Evolutionary conservation across 2,329 filamentous ascomycete genomes (phyloP), one percentile per base, ranked within the genome.

Genomic region (Cladosporium colombiae): DNA sequence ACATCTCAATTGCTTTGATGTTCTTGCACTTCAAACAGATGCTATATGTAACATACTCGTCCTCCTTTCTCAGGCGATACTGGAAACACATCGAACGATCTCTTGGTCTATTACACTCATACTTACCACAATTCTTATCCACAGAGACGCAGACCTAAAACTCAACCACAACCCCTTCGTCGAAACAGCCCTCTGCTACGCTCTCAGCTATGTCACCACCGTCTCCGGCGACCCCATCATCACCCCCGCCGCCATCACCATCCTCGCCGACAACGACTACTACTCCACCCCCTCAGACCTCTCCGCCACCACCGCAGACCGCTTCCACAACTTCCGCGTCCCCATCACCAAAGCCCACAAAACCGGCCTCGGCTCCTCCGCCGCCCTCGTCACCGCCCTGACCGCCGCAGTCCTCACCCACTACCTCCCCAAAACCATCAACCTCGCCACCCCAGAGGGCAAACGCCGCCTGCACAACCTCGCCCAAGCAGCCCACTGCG

Each of bases 251-350:
- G 87, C 87, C 16, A 86, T 98, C 77, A 93, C 91, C 68, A 94
- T 99, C 76, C 86, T 98, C 40, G 94, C 95, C 67, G 93, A 97
- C 80, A 93, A 95, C 75, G 92, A 96, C 81, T 99, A 99, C 85
- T 99, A 98, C 82, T 97, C 95, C 5, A 88, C 89, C 67, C 84
- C 88, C 2, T 76, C 81, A 29, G 74, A 76, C 27, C 70, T 77
- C 21, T 59, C 68, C 78, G 65, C 75, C 82, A 25, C 67, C 13
- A 25, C 67, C 13, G 18, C 37, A 44, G 16, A 21, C 18, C 87
- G 88, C 68, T 98, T 98, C 81, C 85, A 88, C 69, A 85, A 89
- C 75, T 97, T 97, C 79, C 85, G 86, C 52, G 89, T 94, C 18
- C 86, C 88, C 6, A 85, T 99, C 40, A 81, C 84, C 66, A 85